Evolutionary conservation across 2,329 filamentous ascomycete species (phyloP).

Genomic region (Dothideomycetes sp.): DNA sequence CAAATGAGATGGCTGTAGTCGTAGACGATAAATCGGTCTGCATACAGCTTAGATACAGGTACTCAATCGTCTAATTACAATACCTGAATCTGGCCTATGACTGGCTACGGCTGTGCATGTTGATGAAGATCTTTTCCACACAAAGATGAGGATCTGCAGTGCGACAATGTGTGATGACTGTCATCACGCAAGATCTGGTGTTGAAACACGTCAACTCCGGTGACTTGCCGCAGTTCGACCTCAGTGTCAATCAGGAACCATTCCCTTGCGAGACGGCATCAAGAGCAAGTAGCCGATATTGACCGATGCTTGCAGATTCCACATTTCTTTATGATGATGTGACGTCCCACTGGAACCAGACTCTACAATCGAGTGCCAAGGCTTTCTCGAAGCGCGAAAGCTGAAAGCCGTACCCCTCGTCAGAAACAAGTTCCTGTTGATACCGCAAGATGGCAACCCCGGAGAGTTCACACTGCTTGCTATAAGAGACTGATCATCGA

Average conservation of each 20-base stretch:
- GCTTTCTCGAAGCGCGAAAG: too few species aligned
- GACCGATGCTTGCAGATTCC: background rate
- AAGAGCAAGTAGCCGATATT: conserved; percentile 2
- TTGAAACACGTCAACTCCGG: conserved; percentile 7
- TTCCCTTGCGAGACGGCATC: conserved; percentile 3
- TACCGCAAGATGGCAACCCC: too few species aligned
- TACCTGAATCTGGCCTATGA: background rate
- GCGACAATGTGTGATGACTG: conserved; percentile 7
- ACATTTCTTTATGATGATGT: conserved; percentile 4
- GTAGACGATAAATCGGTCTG: background rate
- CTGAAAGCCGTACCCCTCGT: too few species aligned
- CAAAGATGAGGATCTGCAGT: conserved; percentile 6
- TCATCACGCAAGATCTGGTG: conserved; percentile 4
- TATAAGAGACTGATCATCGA: too few species aligned
- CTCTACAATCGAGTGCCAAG: too few species aligned
- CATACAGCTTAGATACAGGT: background rate
- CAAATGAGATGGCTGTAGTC: background rate
- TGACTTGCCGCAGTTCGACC: conserved; percentile 7
- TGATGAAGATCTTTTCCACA: conserved; percentile 3
- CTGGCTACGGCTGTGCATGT: background rate
- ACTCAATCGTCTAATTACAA: background rate
- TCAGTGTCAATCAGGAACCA: conserved; percentile 3
- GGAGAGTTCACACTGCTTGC: too few species aligned
- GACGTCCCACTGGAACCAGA: background rate
- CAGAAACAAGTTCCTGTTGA: too few species aligned